Conservation (phyloP, 805 yeast genomes). For the Metschnikowia dekortorum region DNA sequence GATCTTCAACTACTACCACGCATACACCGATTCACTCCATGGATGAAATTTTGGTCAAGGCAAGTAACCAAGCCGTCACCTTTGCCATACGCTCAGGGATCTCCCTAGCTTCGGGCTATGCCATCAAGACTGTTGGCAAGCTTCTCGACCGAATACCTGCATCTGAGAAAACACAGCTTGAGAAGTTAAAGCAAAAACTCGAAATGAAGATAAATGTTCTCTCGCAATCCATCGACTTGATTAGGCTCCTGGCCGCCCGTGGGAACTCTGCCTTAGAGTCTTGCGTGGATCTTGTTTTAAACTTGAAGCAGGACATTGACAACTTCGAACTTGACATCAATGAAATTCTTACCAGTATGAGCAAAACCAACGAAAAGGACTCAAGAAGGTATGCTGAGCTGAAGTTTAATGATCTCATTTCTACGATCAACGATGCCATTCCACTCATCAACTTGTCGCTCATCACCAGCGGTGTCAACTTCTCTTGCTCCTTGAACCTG, state of each 20-base stretch:
- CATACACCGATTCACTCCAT: slow-evolving; percentile 15
- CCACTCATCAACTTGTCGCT: slow-evolving; percentile 65
- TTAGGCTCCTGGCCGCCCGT: slow-evolving; percentile 56
- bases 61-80: slow-evolving; percentile 75
- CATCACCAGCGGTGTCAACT: slow-evolving; percentile 63
- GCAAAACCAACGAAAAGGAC: slow-evolving; percentile 27
- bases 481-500: slow-evolving; percentile 46
- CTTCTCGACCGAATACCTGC: slow-evolving; percentile 54
- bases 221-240: slow-evolving; percentile 62
- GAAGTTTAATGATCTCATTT: slow-evolving; percentile 45
- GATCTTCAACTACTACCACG: background rate
- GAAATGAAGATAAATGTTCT: slow-evolving; percentile 58
- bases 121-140: slow-evolving; percentile 57
- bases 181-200: slow-evolving; percentile 40
- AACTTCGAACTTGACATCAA: slow-evolving; percentile 50
- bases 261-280: slow-evolving; percentile 57
- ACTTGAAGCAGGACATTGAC: slow-evolving; percentile 54
- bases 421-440: slow-evolving; percentile 59
- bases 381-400: slow-evolving; percentile 45
- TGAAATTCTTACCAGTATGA: slow-evolving; percentile 28
- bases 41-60: slow-evolving; percentile 47
- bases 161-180: slow-evolving; percentile 45
- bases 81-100: slow-evolving; percentile 76
- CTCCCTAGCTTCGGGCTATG: slow-evolving; percentile 69
- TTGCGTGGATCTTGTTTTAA: slow-evolving; percentile 50